phyloP scores from a whole-genome alignment of 176 grass and related monocot species.

The Oryza officinalis region DNA sequence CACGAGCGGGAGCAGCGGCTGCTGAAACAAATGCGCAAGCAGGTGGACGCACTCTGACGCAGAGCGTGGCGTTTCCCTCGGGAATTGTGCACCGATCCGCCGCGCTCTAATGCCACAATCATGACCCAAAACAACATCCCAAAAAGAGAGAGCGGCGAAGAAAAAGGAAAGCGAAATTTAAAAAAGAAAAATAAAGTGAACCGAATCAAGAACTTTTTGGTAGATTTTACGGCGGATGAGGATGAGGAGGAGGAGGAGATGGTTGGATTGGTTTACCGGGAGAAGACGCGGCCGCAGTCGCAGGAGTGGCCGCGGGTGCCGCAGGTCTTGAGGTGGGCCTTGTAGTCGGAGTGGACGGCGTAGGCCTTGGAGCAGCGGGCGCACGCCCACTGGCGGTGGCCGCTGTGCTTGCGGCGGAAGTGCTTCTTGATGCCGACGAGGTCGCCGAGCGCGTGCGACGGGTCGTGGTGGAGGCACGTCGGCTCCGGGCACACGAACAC shows the following conservation, averaged over 20 bases:
- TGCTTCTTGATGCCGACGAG: conserved; percentile 99
- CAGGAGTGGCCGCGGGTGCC: conserved; percentile 95
- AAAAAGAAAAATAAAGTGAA: conserved; percentile 12
- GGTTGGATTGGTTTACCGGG: conserved; percentile 40
- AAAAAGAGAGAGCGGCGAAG: conserved; percentile 26
- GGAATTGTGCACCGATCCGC: conserved; percentile 61
- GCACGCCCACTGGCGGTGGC: conserved; percentile 91
- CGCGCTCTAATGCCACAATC: conserved; percentile 38
- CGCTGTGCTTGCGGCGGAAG: conserved; percentile 98
- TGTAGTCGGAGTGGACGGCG: conserved; percentile 98
- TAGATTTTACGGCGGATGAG: no score
- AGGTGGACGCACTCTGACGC: background rate
- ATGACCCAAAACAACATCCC: conserved; percentile 12
- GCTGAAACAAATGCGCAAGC: conserved; percentile 52
- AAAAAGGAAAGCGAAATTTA: background rate
- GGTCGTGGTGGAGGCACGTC: conserved; percentile 93
- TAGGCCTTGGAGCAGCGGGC: conserved; percentile 90
- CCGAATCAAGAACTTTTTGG: conserved; percentile 2
- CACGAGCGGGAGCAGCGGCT: background rate
- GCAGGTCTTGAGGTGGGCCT: conserved; percentile 99
- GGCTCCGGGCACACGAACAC: conserved; percentile 98
- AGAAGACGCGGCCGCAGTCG: conserved; percentile 98
- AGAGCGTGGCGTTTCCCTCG: conserved; percentile 40
- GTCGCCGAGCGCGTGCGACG: conserved; percentile 86
- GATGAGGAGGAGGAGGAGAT: no score